These are phyloP conservation scores for Piromyces finnis DNA, from an alignment of 192 early-diverging fungal species.

Conservation along the genomic window DNA sequence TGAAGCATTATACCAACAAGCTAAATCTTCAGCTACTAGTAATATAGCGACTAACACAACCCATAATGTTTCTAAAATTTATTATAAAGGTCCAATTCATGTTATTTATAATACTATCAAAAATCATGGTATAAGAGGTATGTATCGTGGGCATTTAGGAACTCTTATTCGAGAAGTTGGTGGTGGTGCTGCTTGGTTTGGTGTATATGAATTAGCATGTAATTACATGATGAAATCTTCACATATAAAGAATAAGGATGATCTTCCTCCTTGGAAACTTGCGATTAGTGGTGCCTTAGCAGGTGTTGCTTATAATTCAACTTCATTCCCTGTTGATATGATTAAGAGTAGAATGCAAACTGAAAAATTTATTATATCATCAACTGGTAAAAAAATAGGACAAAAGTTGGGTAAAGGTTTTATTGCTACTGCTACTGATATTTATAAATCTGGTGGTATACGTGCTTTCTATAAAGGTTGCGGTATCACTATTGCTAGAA, in stretches of 20 bases:
- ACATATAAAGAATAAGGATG: slow-evolving; percentile 34
- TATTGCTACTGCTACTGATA: slow-evolving; percentile 31
- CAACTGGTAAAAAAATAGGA: background rate
- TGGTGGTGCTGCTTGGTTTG: slow-evolving; percentile 95
- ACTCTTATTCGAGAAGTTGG: slow-evolving; percentile 77
- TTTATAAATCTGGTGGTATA: slow-evolving; percentile 63
- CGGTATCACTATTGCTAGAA: slow-evolving; percentile 75
- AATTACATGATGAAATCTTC: slow-evolving; percentile 1
- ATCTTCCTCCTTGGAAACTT: slow-evolving; percentile 50
- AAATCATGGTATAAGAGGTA: slow-evolving; percentile 29
- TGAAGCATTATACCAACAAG: slow-evolving; percentile 5
- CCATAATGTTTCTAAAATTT: background rate
- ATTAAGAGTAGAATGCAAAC: slow-evolving; percentile 92
- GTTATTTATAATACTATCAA: slow-evolving; percentile 19
- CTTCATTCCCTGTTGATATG: slow-evolving; percentile 82
- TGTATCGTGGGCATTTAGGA: slow-evolving; percentile 61
- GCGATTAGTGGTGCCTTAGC: slow-evolving; percentile 78
- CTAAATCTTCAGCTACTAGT: background rate
- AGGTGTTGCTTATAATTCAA: slow-evolving; percentile 73
- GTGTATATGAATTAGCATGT: slow-evolving; percentile 65
- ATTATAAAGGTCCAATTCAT: slow-evolving; percentile 20
- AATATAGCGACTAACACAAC: background rate
- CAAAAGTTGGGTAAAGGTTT: slow-evolving; percentile 20
- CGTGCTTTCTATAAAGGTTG: slow-evolving; percentile 80
- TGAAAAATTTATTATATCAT: slow-evolving; percentile 27